Evolutionary conservation across 306 rosid genomes (phyloP), one percentile per base, ranked within the genome.

Genomic region (Dalbergia cochinchinensis): DNA sequence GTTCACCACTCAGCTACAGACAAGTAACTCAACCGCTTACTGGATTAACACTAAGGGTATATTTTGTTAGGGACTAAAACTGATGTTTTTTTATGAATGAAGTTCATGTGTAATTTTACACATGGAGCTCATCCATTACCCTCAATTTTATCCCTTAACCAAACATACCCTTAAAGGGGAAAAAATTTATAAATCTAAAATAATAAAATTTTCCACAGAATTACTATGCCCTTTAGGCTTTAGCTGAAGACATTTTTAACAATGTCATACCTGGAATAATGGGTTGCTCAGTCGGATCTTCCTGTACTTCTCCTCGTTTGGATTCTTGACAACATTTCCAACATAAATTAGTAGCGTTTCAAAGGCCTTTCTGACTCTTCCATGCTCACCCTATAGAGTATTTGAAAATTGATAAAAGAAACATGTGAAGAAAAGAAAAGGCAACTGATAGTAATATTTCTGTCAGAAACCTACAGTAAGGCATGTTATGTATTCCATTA

Each of bases 221-320:
- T 13, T 11, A 11, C 12, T 4, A 11, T 13, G 12, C n/a, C 5
- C 13, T 11, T 48, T 48, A 50, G 9, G 31, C 31, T 26, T 26
- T 26, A 26, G 31, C 31, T 4, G 31, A 57, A 31, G 35, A 10
- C 3, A 12, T 33, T 45, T 37, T 48, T 14, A 54, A 7, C 48
- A 71, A 16, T 57, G 57, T 53, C 35, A 82, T 78, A 89, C 98
- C 90, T 84, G 92, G 76, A 90, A 91, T 55, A 85, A 37, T 20
- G 90, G 94, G 73, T 95, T 93, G 83, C 78, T 80, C 42, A 91
- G 80, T 83, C 96, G 78, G 54, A 95, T 93, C 84, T 88, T 95
- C 87, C 97, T 82, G 83, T 82, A 89, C 71, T 86, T 93, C 87
- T 92, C 96, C 69, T 88, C 91, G 8, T 88, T 54, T 2, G 99